Base-by-base conservation (phyloP, 169 alveolate genomes). In the Babesia bovis region DNA sequence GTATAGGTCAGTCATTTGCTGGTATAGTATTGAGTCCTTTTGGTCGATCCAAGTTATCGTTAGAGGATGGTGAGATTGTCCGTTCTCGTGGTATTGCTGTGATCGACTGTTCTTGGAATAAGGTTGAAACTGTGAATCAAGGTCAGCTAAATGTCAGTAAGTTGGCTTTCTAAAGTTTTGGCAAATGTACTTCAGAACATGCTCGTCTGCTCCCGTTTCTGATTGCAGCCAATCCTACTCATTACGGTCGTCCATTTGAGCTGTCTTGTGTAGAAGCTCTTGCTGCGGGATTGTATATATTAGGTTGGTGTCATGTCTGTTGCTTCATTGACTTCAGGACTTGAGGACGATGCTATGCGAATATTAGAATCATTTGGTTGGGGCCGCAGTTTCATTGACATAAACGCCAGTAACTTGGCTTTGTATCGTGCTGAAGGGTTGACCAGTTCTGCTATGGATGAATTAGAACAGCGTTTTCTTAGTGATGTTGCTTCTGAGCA, bases 71-170 rank as follows among this genome's bases (percentile, higher is more conserved):
- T 23, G 95, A 87, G 4, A 58, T 94, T n/a, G 85, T 95, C 23
- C 58, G 72, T 47, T 70, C 78, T 26, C 84, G 82, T 23, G 99
- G 99, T 15, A 71, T 96, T 17, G 94, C 95, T 60, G 98, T 95
- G 12, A 94, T 96, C 33, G 99, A 96, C 86, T 96, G 99, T 55
- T 94, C 98, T 50, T 96, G 99, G 98, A 94, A 94, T 41, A 85
- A 90, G 67, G 91, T 95, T 33, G 93, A 83, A 35, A 90, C 89
- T 67, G 82, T 93, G n/a, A 90, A 90, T 67, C 87, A 87, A 57
- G 88, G 81, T 33, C 82, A 84, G 36, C 82, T 90, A 44, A 85
- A 21, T 44, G 42, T 47, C 82, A 53, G 78, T 61, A 23, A 45
- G 87, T 66, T 66, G 23, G 36, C 21, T 28, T 53, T 32, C 10